Evolutionary conservation across 345 rosid genomes (phyloP).

Genomic region (Fremontodendron californicum): DNA sequence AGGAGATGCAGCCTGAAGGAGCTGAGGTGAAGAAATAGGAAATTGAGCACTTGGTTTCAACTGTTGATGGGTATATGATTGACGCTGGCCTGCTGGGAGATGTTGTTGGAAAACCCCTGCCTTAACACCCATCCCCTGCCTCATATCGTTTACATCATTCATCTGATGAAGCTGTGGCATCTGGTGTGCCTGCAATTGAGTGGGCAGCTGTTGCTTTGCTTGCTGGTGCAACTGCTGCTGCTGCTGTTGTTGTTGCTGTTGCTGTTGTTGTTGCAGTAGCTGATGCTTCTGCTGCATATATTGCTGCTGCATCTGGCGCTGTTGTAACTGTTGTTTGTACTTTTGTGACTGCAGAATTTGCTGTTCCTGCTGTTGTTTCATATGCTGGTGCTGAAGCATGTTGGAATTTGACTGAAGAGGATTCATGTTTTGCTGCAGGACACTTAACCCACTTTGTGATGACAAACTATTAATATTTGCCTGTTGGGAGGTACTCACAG

Average conservation of each 20-base stretch:
- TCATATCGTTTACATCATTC: conserved; percentile 67
- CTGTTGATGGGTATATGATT: conserved; percentile 62
- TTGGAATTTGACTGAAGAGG: conserved; percentile 61
- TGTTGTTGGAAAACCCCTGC: conserved; percentile 75
- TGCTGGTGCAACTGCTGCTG: conserved; percentile 60
- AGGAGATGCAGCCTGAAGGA: conserved; percentile 68
- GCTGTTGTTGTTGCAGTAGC: conserved; percentile 48
- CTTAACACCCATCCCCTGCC: conserved; percentile 65
- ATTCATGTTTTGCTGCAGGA: conserved; percentile 59
- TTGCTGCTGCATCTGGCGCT: conserved; percentile 63
- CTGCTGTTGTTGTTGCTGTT: conserved; percentile 34
- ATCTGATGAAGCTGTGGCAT: conserved; percentile 60
- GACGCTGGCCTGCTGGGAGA: conserved; percentile 54
- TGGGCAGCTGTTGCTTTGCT: conserved; percentile 68
- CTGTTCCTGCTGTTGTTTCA: conserved; percentile 68
- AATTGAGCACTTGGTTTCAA: conserved; percentile 63
- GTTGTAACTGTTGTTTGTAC: conserved; percentile 56
- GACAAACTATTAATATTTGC: conserved; percentile 50
- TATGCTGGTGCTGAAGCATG: conserved; percentile 72
- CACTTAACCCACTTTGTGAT: conserved; percentile 59
- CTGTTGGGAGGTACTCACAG: conserved; percentile 56
- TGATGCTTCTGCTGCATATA: conserved; percentile 48
- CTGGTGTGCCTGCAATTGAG: conserved; percentile 59
- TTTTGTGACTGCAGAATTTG: conserved; percentile 55
- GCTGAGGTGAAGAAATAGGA: conserved; percentile 77